Conservation (phyloP, 352 stramenopile species). For the Globisporangium nagaii region DNA sequence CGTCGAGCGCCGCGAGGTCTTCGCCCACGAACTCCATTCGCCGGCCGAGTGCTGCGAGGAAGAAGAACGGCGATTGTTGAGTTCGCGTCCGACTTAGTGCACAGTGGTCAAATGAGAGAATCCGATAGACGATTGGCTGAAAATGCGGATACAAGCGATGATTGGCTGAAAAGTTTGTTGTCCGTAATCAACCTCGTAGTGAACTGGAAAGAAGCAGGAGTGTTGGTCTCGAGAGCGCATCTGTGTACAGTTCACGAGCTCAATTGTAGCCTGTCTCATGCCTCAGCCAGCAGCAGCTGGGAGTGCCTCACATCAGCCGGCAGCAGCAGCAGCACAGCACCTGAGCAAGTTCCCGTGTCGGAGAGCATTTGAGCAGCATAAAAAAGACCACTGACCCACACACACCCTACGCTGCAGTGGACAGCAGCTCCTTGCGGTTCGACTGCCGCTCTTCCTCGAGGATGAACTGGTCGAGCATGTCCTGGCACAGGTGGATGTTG, state of each 20-base stretch:
- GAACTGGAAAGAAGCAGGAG: neutral
- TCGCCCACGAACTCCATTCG: slow-evolving; percentile 6
- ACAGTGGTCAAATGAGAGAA: neutral
- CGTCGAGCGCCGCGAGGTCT: slow-evolving; percentile 13
- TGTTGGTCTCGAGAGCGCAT: neutral
- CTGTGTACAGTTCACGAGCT: neutral
- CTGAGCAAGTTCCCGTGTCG: too few species aligned
- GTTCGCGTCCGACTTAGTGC: neutral
- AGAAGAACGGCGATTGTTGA: too few species aligned
- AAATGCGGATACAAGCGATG: neutral
- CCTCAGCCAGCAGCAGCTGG: too few species aligned
- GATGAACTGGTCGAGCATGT: slow-evolving; percentile 8
- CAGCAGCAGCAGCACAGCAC: too few species aligned
- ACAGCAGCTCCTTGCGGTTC: neutral
- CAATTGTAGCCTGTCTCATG: too few species aligned
- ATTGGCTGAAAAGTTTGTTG: too few species aligned
- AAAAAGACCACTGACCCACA: too few species aligned
- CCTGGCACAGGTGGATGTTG: slow-evolving; percentile 5
- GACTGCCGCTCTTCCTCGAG: slow-evolving; percentile 1
- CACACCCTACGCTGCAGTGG: neutral
- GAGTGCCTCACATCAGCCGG: too few species aligned
- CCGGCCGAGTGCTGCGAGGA: too few species aligned
- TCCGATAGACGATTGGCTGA: neutral
- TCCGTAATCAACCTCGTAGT: neutral
- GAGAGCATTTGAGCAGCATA: too few species aligned